A percentile compares a stretch with the other conserved stretches of the same genome.
Conservation (phyloP, 768 basidiomycete species). For the Tylopilus subfusipes region DNA sequence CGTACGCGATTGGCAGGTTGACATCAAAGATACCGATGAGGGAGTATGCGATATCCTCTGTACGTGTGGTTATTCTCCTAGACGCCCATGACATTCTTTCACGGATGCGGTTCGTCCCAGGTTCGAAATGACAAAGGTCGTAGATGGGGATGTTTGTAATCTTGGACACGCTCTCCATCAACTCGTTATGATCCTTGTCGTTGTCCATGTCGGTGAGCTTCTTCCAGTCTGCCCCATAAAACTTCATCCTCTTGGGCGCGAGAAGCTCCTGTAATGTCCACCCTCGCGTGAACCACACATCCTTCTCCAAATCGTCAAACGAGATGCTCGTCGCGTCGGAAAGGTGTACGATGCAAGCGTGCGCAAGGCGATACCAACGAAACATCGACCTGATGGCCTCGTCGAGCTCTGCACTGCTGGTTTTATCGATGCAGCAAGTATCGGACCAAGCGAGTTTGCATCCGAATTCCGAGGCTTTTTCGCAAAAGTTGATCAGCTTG, state of each 20-base stretch:
- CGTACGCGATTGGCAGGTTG: slow-evolving; percentile 13
- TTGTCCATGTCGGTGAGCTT: slow-evolving; percentile 1
- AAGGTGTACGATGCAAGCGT: slow-evolving; percentile 15
- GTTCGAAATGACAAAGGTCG: slow-evolving; percentile 10
- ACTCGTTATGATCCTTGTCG: slow-evolving; percentile 1
- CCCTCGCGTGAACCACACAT: slow-evolving; percentile 15
- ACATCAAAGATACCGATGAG: slow-evolving; percentile 27
- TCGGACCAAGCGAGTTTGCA: slow-evolving; percentile 18
- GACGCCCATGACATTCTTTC: slow-evolving; percentile 24
- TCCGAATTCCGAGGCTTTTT: slow-evolving; percentile 1
- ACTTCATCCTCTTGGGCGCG: slow-evolving; percentile 7
- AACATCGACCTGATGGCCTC: slow-evolving; percentile 19
- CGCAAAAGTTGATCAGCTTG: slow-evolving; percentile 13
- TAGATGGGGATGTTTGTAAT: slow-evolving; percentile 9
- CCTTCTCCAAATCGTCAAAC: neutral
- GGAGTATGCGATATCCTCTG: slow-evolving; percentile 26
- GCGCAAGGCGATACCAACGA: slow-evolving; percentile 14
- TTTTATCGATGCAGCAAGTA: slow-evolving; percentile 16
- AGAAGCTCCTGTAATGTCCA: slow-evolving; percentile 1
- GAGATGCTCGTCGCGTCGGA: slow-evolving; percentile 1
- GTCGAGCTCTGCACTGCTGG: slow-evolving; percentile 15
- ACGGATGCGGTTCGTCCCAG: slow-evolving; percentile 12
- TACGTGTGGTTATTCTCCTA: slow-evolving; percentile 20
- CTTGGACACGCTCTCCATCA: slow-evolving; percentile 2
- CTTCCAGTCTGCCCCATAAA: slow-evolving; percentile 11